Base-by-base conservation (phyloP, 805 yeast species). In the Grigorovia humatica region DNA sequence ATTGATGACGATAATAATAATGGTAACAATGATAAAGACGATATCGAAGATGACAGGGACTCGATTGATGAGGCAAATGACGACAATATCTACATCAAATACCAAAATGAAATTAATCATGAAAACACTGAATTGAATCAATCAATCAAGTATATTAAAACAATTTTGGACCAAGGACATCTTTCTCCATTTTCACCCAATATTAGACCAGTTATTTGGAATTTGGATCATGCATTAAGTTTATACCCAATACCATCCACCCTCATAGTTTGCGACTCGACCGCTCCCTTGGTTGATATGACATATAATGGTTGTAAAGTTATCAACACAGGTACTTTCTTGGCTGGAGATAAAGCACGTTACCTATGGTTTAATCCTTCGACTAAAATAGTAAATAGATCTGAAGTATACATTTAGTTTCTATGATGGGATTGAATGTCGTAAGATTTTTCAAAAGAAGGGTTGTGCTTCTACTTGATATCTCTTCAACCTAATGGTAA, bases 91-190 rank as follows among this genome's bases (percentile, higher is more conserved):
- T 35, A 30, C 17, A 32, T 32, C 38, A 32, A 32, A 32, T 32
- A 32, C 15, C 38, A 32, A 32, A 32, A 32, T 13, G 38, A 32
- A 32, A 13, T 32, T 8, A 32, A 32, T 32, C 48, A 29, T 20
- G 35, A 12, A 15, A 41, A 35, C 5, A 29, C 30, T 18, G 48
- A 46, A 15, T 27, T 46, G 7, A 20, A 38, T 72, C 85, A 83
- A 63, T 79, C 88, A 0, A 74, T 88, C 55, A 83, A 83, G 60
- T 67, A 89, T 2, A 87, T 85, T 17, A 83, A 85, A 56, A 89
- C 97, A 0, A 54, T 93, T 0, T 67, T 93, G 12, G 96, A 88
- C 61, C 99, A 93, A 68, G 93, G 93, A 0, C 85, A 81, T 61
- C 65, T 93, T 46, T 85, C 93, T 35, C 99, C 99, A 12, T 88